Base-by-base conservation (phyloP, 2,329 filamentous ascomycete genomes). In the Aspergillus awamori region DNA sequence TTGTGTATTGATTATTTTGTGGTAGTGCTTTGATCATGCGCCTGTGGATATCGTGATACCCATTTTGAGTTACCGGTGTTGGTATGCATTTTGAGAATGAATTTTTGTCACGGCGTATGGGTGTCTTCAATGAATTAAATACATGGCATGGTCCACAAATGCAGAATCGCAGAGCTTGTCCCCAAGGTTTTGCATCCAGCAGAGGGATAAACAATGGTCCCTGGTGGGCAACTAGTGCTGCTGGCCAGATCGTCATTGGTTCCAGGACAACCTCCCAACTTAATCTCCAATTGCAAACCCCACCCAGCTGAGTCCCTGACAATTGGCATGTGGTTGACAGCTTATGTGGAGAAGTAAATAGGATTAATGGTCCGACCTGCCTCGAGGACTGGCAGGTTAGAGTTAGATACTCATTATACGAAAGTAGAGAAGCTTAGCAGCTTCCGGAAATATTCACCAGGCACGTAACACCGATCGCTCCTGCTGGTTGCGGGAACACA, bases 21-120 rank as follows among this genome's bases (percentile, higher is more conserved):
- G 30, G n/a, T 47, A 56, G 39, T 52, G 58, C 59, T 60, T 49
- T 45, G 17, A 47, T 51, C 20, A 52, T 59, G 54, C 38, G 41
- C 28, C 24, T 39, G 54, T 52, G 41, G 47, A 53, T 63, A 49
- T 38, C 48, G 38, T 59, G 63, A 67, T 70, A 67, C 57, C 60
- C 62, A 58, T 61, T 54, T 45, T 11, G 53, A 58, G 52, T 41
- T 8, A 13, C 47, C 30, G 53, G 53, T 20, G n/a, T 47, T 56
- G 26, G 24, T 30, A 15, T 28, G 13, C 4, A 39, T 22, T 28
- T 45, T 43, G 20, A 43, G 26, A n/a, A 28, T 15, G 47, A 2
- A 5, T 20, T 51, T 51, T 17, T 11, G 7, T 51, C 13, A 20
- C 26, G n/a, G 47, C 28, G 47, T 51, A 51, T n/a, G n/a, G 26